Percentiles rank a stretch among this genome's conserved stretches.
Evolutionary conservation across 106 monocot species (phyloP).

Genomic region (Amphibolis antarctica): DNA sequence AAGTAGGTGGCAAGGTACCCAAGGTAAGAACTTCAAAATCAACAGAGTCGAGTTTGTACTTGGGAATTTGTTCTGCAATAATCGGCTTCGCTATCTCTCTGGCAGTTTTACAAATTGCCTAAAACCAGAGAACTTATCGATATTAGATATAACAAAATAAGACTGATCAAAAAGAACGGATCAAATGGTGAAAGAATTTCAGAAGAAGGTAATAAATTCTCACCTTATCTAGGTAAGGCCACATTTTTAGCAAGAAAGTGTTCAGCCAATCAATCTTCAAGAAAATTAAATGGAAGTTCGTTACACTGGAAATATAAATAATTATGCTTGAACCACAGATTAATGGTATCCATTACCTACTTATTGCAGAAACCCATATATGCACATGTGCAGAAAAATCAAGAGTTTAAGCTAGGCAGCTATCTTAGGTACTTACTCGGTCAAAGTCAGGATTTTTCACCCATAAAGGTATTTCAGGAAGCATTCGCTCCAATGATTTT

Average conservation of each 20-base stretch:
- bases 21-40: conserved; percentile 76
- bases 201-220: neutral
- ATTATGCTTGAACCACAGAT: neutral
- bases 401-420: neutral
- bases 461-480: conserved; percentile 94
- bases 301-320: neutral
- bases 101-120: conserved; percentile 82
- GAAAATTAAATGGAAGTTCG: conserved; percentile 3
- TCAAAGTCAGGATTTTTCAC: conserved; percentile 92
- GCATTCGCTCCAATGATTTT: conserved; percentile 52
- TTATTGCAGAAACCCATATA: neutral
- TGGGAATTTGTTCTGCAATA: conserved; percentile 58
- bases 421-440: conserved; percentile 33
- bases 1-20: conserved; percentile 63
- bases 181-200: neutral
- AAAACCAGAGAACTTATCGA: conserved; percentile 9
- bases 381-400: too few relatives aligned
- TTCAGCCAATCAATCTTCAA: conserved; percentile 93
- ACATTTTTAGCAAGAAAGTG: conserved; percentile 68
- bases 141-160: conserved; percentile 7
- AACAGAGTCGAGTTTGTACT: conserved; percentile 80
- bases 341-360: neutral
- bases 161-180: too few relatives aligned
- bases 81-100: conserved; percentile 74
- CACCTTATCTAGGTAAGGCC: conserved; percentile 98